Conservation (phyloP, 1,139 yeast species). For the Zhuliangozyma blackwelliae region DNA sequence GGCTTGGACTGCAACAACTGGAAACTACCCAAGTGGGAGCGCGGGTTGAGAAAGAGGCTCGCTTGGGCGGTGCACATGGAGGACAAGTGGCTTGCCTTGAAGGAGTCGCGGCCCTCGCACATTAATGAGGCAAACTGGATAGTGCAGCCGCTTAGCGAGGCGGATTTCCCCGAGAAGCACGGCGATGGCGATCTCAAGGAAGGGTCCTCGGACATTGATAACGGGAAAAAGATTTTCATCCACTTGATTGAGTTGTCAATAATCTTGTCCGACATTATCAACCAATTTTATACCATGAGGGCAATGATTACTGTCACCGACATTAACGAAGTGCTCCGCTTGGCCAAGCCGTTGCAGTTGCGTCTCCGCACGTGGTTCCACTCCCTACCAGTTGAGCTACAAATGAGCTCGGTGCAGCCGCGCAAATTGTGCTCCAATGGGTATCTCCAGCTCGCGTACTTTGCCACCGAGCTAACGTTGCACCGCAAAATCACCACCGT, state of each 20-base stretch:
- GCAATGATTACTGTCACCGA: slow-evolving; percentile 55
- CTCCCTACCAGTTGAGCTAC: slow-evolving; percentile 64
- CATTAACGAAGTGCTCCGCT: slow-evolving; percentile 61
- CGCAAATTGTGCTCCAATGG: slow-evolving; percentile 67
- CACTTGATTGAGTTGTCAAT: slow-evolving; percentile 65
- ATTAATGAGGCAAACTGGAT: slow-evolving; percentile 65
- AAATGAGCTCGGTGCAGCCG: slow-evolving; percentile 59
- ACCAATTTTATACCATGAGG: slow-evolving; percentile 64
- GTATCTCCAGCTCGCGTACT: slow-evolving; percentile 75
- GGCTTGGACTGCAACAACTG: slow-evolving; percentile 83
- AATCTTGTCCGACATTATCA: slow-evolving; percentile 69
- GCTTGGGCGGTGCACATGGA: slow-evolving; percentile 94
- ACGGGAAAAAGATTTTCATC: slow-evolving; percentile 67
- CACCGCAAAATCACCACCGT: slow-evolving; percentile 75
- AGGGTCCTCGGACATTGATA: slow-evolving; percentile 66
- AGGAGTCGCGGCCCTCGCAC: slow-evolving; percentile 80
- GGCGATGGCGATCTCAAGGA: slow-evolving; percentile 56
- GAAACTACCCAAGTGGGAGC: slow-evolving; percentile 91
- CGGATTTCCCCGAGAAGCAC: slow-evolving; percentile 70
- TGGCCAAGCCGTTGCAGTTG: slow-evolving; percentile 84
- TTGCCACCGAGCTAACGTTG: slow-evolving; percentile 80
- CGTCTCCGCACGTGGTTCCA: slow-evolving; percentile 81
- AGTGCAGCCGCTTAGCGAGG: slow-evolving; percentile 58
- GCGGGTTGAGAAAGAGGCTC: slow-evolving; percentile 73
- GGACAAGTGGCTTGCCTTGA: slow-evolving; percentile 81